A percentile compares a stretch with the other conserved stretches of the same genome.
phyloP scores from a whole-genome alignment of 768 basidiomycete species.

The Pleurotus tuber-regium region DNA sequence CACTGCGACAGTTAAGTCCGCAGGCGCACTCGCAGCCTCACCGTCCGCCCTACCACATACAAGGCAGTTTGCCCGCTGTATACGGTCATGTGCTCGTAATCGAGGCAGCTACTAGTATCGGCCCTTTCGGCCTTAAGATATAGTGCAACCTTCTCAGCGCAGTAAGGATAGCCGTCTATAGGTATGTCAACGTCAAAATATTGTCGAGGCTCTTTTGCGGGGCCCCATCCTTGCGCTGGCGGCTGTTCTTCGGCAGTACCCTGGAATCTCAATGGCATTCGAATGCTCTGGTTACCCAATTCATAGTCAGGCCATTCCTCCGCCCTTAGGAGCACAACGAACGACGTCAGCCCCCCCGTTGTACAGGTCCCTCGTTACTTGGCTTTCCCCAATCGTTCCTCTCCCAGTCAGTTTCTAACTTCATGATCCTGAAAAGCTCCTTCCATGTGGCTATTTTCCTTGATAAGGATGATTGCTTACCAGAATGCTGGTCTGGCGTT shows the following conservation, averaged over 20 bases:
- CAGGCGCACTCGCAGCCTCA: no score
- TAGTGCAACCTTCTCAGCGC: neutral
- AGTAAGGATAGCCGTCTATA: neutral
- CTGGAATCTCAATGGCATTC: conserved; percentile 11
- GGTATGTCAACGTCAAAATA: neutral
- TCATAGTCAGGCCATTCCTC: neutral
- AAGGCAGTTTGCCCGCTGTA: neutral
- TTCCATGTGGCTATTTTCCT: conserved; percentile 1
- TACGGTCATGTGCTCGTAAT: neutral
- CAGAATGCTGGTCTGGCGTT: neutral
- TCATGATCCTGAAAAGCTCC: neutral
- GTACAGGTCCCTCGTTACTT: neutral
- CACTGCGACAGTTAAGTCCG: neutral
- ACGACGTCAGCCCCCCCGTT: conserved; percentile 3
- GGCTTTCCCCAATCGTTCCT: neutral
- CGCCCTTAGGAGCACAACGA: neutral
- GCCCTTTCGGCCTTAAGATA: neutral
- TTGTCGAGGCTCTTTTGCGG: conserved; percentile 2
- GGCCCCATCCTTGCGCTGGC: conserved; percentile 6
- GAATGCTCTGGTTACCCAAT: conserved; percentile 3
- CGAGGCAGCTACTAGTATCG: neutral
- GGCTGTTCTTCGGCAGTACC: conserved; percentile 15
- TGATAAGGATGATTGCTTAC: neutral
- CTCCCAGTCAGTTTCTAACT: neutral
- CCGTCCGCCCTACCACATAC: no score